Percentiles rank a stretch among this genome's conserved stretches.
phyloP scores from a whole-genome alignment of 805 yeast species.

The Lipomyces orientalis region DNA sequence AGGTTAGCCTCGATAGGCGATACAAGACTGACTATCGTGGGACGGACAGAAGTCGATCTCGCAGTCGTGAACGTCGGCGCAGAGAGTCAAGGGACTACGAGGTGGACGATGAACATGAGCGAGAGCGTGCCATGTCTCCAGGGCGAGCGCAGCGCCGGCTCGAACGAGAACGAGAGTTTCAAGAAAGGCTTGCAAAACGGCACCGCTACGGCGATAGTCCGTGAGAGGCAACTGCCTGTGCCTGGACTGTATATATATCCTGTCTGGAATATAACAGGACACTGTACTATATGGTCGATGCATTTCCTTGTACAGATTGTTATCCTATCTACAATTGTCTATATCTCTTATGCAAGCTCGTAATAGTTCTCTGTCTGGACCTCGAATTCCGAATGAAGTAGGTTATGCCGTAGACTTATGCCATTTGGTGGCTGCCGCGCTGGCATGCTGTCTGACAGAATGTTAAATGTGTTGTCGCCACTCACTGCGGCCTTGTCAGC shows the following conservation, averaged over 20 bases:
- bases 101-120: constrained; percentile 7
- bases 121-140: constrained; percentile 18
- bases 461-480: neutral
- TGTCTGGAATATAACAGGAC: neutral
- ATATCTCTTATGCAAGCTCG: constrained; percentile 24
- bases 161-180: constrained; percentile 20
- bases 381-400: constrained; percentile 24
- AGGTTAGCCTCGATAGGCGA: neutral
- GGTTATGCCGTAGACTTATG: neutral
- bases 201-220: neutral
- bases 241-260: neutral
- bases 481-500: constrained; percentile 10
- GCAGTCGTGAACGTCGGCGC: constrained; percentile 8
- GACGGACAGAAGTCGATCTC: neutral
- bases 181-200: neutral
- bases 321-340: neutral
- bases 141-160: constrained; percentile 13
- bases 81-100: constrained; percentile 8
- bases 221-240: neutral
- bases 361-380: constrained; percentile 26
- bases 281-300: neutral
- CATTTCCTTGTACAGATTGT: too few species aligned
- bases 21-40: neutral
- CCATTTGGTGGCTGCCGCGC: constrained; percentile 13
- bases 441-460: neutral